phyloP scores from a whole-genome alignment of 23 red algal genomes.

The Cyanidioschyzon merolae region DNA sequence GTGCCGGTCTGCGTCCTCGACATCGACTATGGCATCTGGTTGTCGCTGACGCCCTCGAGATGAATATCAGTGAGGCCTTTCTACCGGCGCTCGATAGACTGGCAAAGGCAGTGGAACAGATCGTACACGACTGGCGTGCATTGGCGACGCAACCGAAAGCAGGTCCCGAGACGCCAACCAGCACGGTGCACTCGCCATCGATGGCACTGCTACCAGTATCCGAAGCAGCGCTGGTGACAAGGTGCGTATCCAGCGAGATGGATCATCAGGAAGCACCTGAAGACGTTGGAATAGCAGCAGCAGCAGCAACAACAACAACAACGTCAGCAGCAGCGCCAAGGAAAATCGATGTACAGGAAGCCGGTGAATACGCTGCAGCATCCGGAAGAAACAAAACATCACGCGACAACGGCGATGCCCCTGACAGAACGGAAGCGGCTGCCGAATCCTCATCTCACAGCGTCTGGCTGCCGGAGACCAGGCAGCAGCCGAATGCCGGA shows the following conservation, averaged over 20 bases:
- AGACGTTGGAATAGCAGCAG: too few relatives aligned
- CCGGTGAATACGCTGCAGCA: too few relatives aligned
- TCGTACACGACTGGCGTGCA: background rate
- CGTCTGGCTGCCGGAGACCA: too few relatives aligned
- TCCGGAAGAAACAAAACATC: too few relatives aligned
- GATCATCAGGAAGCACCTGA: too few relatives aligned
- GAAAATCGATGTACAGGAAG: background rate
- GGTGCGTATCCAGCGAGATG: too few relatives aligned
- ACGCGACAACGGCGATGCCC: background rate
- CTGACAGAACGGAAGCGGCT: too few relatives aligned
- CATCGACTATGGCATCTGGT: background rate
- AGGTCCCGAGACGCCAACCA: too few relatives aligned
- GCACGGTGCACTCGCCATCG: too few relatives aligned
- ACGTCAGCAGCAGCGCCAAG: background rate
- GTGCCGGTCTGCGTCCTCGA: too few relatives aligned
- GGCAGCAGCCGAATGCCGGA: background rate
- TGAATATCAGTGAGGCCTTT: background rate
- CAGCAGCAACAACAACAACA: background rate
- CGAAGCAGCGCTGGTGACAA: background rate
- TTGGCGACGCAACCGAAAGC: too few relatives aligned
- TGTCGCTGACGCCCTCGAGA: background rate
- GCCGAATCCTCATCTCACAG: too few relatives aligned
- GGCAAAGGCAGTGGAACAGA: background rate
- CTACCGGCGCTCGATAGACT: background rate
- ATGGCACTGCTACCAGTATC: background rate